Conservation (phyloP, 2,329 filamentous ascomycete genomes). For the Fusarium miscanthi region DNA sequence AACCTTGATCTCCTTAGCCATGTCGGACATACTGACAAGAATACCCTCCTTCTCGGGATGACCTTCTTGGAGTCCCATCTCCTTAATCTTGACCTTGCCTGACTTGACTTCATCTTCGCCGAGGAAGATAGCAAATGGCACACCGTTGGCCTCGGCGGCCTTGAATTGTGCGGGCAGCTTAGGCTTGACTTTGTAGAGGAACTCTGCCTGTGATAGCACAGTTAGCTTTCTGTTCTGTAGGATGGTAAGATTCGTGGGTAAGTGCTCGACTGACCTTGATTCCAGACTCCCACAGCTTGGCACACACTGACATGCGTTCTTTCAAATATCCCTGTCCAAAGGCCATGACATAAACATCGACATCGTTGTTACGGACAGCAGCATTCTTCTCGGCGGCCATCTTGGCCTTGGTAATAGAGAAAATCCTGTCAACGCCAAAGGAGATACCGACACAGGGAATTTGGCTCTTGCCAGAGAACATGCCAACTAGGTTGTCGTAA, state of each 20-base stretch:
- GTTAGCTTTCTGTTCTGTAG: constrained; percentile 37
- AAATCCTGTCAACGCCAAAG: constrained; percentile 95
- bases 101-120: constrained; percentile 88
- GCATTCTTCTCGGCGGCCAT: constrained; percentile 72
- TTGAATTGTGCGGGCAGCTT: constrained; percentile 93
- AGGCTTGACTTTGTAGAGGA: constrained; percentile 89
- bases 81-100: constrained; percentile 90
- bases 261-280: constrained; percentile 71
- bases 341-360: constrained; percentile 95
- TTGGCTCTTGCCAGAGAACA: constrained; percentile 87
- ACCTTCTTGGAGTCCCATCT: constrained; percentile 76
- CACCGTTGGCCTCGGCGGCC: constrained; percentile 80
- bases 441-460: constrained; percentile 78
- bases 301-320: constrained; percentile 84
- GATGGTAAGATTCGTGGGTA: neutral
- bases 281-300: constrained; percentile 84
- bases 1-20: constrained; percentile 71
- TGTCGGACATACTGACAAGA: constrained; percentile 71
- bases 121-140: constrained; percentile 89
- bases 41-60: constrained; percentile 93
- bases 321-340: constrained; percentile 88
- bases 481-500: constrained; percentile 93
- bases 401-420: constrained; percentile 85
- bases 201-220: constrained; percentile 72
- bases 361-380: constrained; percentile 68